Percentiles rank a stretch among this genome's conserved stretches.
Evolutionary conservation across 73 alveolate genomes (phyloP).

Genomic region (Paramecium octaurelia): DNA sequence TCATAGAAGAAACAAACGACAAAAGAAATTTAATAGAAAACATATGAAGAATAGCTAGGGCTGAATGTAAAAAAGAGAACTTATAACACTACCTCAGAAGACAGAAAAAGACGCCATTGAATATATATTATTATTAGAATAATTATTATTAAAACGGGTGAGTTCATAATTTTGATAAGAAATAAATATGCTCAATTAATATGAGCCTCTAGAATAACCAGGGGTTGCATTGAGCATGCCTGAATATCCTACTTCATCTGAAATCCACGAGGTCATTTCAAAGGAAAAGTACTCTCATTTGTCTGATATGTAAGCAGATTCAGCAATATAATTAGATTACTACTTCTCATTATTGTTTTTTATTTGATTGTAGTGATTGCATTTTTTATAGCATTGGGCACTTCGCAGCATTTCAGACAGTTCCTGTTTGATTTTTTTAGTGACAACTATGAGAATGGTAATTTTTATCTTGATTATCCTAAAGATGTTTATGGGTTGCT

Average conservation of each 20-base stretch:
- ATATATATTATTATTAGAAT: not conserved
- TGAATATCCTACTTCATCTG: not conserved
- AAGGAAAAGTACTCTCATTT: not conserved
- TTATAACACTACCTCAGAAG: not conserved
- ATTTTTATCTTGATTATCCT: not conserved
- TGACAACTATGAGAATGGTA: conserved; percentile 2
- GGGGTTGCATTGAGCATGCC: not conserved
- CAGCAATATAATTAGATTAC: not conserved
- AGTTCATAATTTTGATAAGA: not conserved
- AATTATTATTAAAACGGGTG: not conserved
- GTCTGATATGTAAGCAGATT: not conserved
- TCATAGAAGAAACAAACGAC: not conserved
- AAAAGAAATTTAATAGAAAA: not conserved
- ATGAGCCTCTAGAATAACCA: not conserved
- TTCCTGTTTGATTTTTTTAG: not conserved
- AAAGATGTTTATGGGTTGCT: not conserved
- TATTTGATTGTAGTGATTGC: not conserved
- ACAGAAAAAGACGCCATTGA: not conserved
- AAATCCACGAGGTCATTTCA: not conserved
- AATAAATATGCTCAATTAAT: not conserved
- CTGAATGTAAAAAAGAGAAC: not conserved
- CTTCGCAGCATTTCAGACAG: not conserved
- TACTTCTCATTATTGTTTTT: not conserved
- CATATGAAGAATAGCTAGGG: not conserved
- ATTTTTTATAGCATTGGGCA: not conserved